Conservation (phyloP, 1,284 basidiomycete species). For the Moesziomyces parantarcticus region DNA sequence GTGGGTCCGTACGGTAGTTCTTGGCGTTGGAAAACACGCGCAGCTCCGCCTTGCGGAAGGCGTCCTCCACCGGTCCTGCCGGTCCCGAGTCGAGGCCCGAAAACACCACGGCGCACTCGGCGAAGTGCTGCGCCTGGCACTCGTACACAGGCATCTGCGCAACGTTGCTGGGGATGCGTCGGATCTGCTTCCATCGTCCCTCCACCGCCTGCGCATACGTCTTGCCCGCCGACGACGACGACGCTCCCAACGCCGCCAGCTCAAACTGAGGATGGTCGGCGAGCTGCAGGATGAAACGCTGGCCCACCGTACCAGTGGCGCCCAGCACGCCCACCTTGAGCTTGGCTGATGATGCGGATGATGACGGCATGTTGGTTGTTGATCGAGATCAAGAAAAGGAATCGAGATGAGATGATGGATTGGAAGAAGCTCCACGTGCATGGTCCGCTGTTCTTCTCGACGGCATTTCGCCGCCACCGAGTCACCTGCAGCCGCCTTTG, state of each 20-base stretch:
- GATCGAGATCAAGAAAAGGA: not conserved
- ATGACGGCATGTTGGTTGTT: slow-evolving; percentile 1
- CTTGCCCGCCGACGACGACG: slow-evolving; percentile 86
- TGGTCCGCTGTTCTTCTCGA: too few relatives aligned
- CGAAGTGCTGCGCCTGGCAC: slow-evolving; percentile 82
- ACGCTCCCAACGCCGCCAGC: slow-evolving; percentile 88
- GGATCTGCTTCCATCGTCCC: slow-evolving; percentile 87
- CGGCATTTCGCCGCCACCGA: too few relatives aligned
- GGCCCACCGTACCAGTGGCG: slow-evolving; percentile 79
- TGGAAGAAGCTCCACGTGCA: too few relatives aligned
- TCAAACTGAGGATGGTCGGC: slow-evolving; percentile 89
- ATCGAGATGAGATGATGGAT: too few relatives aligned
- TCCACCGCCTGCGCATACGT: slow-evolving; percentile 78
- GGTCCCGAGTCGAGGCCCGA: slow-evolving; percentile 94
- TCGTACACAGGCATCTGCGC: slow-evolving; percentile 79
- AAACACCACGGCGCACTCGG: slow-evolving; percentile 88
- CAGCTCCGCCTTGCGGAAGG: slow-evolving; percentile 87
- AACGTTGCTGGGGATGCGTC: slow-evolving; percentile 78
- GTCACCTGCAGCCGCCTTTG: too few relatives aligned
- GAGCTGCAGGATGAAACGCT: slow-evolving; percentile 85
- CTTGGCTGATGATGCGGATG: slow-evolving; percentile 56
- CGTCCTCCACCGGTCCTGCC: slow-evolving; percentile 90
- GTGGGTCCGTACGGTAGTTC: slow-evolving; percentile 91
- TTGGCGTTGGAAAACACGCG: slow-evolving; percentile 98
- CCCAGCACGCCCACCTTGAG: slow-evolving; percentile 92